Evolutionary conservation across 495 filamentous ascomycete species (phyloP).

Genomic region (Xylaria longipes): DNA sequence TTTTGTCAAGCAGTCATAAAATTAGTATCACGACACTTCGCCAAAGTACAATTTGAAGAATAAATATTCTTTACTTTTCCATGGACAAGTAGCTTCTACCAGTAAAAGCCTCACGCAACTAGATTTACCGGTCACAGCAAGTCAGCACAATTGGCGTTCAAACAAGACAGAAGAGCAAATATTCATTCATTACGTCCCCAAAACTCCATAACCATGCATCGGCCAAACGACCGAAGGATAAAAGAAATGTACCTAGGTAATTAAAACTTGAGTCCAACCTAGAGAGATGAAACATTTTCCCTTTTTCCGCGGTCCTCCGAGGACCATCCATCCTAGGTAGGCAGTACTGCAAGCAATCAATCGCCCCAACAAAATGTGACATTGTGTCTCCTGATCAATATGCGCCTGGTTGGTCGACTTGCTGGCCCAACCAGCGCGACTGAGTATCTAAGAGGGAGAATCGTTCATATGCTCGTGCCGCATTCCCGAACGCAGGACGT

Average conservation of each 20-base stretch:
- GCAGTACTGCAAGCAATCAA: constrained; percentile 16
- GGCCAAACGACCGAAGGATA: neutral
- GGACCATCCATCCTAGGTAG: neutral
- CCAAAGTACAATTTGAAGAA: too few species aligned
- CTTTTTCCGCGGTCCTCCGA: constrained; percentile 4
- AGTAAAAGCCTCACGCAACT: neutral
- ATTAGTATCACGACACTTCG: too few species aligned
- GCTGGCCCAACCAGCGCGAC: neutral
- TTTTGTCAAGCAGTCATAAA: too few species aligned
- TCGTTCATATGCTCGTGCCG: constrained; percentile 5
- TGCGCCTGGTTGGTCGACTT: neutral
- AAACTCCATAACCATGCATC: constrained; percentile 26
- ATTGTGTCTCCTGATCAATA: neutral
- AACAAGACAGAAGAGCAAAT: neutral
- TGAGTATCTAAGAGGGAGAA: neutral
- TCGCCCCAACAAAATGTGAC: neutral
- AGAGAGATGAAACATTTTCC: neutral
- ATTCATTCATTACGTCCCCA: constrained; percentile 10
- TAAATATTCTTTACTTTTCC: neutral
- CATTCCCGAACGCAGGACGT: neutral
- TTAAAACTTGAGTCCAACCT: neutral
- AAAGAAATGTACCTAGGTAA: neutral
- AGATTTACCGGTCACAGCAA: neutral
- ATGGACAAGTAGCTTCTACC: neutral
- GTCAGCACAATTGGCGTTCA: neutral